Evolutionary conservation across 1,139 yeast species (phyloP), one percentile per base, ranked within the genome.

Genomic region (Lodderomyces parapsilosis): DNA sequence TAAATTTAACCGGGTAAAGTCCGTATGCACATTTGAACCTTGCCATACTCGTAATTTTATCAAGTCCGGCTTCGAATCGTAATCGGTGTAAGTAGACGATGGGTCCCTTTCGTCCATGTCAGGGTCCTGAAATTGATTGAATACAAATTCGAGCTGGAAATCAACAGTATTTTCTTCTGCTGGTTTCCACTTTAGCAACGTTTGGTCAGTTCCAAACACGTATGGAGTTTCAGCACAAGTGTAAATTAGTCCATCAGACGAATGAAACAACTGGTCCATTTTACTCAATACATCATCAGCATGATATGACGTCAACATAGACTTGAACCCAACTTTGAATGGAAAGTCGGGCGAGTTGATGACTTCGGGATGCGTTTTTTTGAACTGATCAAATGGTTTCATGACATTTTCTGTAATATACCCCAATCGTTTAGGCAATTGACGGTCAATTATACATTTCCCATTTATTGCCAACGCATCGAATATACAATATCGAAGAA

Each of bases 131-230:
- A 62, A 86, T 40, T 68, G 56, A 11, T 84, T 83, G 55, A 91
- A 90, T 19, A 78, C 79, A 40, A 93, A 62, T 31, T 78, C 78
- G 48, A 94, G 62, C 58, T 84, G 83, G 63, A 88, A 93, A 63
- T 94, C 99, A 28, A 94, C 78, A 0, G 97, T 84, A 56, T 94
- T 94, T 62, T 93, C 99, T 48, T 88, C 87, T 8, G 96, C 90
- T 0, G 99, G 98, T 57, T 94, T 94, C 99, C 99, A 94, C 63
- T 94, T 94, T 44, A 94, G 66, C 39, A 86, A 61, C 2, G 85
- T 80, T 3, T 80, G 77, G 60, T 93, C 98, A 0, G 98, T 91
- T 10, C 98, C 98, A 51, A 83, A 81, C 3, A 80, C 76, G 63
- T 94, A 94, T 0, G 96, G 95, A 0, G 94, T 80, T 47, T 82